These are phyloP conservation scores for Pisolithus tinctorius DNA, from an alignment of 768 basidiomycete genomes.

Conservation along the genomic window DNA sequence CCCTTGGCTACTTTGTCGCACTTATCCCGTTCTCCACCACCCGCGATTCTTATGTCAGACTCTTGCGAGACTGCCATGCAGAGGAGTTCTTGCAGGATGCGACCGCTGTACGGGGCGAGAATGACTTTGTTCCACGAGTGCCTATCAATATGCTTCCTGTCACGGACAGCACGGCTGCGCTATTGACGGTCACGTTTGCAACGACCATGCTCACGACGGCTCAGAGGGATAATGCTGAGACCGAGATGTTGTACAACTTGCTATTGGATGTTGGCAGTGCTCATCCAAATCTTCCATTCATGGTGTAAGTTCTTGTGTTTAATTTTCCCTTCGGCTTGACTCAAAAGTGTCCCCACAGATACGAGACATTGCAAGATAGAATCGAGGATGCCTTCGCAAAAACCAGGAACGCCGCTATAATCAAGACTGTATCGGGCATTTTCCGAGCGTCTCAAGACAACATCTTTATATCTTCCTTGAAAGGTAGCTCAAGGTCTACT, in stretches of 20 bases:
- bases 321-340: not conserved
- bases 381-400: conserved; percentile 67
- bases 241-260: conserved; percentile 70
- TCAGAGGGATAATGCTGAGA: conserved; percentile 76
- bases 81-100: conserved; percentile 38
- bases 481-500: conserved; percentile 54
- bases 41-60: conserved; percentile 43
- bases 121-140: conserved; percentile 44
- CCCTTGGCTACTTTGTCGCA: conserved; percentile 74
- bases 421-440: conserved; percentile 66
- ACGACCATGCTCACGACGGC: conserved; percentile 69
- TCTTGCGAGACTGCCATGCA: conserved; percentile 59
- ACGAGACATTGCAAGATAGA: conserved; percentile 68
- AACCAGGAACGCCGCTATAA: conserved; percentile 64
- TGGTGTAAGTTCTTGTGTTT: conserved; percentile 50
- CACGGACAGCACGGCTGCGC: conserved; percentile 53
- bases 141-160: conserved; percentile 56
- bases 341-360: conserved; percentile 36
- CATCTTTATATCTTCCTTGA: conserved; percentile 32
- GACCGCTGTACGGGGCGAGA: conserved; percentile 31
- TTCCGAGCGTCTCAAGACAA: conserved; percentile 64
- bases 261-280: conserved; percentile 61
- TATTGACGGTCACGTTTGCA: conserved; percentile 70
- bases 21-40: conserved; percentile 64
- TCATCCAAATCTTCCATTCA: conserved; percentile 66